A percentile compares a stretch with the other conserved stretches of the same genome.
Evolutionary conservation across 1,139 yeast species (phyloP).

Genomic region (Magnusiomyces tetraspermus): DNA sequence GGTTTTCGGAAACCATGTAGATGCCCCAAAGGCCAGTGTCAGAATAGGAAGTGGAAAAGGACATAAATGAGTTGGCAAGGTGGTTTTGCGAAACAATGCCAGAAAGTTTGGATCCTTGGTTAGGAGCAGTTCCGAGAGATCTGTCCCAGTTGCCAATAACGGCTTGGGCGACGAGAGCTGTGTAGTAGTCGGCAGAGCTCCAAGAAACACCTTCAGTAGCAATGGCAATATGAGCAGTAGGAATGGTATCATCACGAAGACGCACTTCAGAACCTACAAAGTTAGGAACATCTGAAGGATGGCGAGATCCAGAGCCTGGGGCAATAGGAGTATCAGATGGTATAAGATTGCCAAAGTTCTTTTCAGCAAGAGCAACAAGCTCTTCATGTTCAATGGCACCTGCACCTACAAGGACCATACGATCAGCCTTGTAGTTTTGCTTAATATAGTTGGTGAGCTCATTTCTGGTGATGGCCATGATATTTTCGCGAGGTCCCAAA

Average conservation of each 20-base stretch:
- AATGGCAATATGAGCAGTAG: conserved; percentile 83
- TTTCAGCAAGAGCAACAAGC: conserved; percentile 65
- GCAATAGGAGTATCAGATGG: conserved; percentile 55
- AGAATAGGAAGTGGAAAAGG: conserved; percentile 92
- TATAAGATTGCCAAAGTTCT: conserved; percentile 67
- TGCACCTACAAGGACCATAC: conserved; percentile 95
- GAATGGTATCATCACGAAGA: conserved; percentile 71
- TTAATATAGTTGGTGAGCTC: conserved; percentile 74
- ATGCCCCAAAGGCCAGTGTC: conserved; percentile 98
- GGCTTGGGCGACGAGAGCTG: conserved; percentile 93
- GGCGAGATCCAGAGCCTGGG: conserved; percentile 61
- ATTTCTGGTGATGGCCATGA: conserved; percentile 62
- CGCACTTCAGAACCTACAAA: conserved; percentile 83
- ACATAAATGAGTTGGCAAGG: conserved; percentile 88
- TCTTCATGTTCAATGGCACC: conserved; percentile 88
- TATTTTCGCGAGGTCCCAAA: conserved; percentile 86
- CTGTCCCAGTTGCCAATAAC: conserved; percentile 97
- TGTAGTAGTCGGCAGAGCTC: conserved; percentile 92
- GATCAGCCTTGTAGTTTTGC: conserved; percentile 86
- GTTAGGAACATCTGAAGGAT: conserved; percentile 54
- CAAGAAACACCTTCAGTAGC: conserved; percentile 98
- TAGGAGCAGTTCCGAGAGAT: conserved; percentile 76
- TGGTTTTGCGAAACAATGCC: conserved; percentile 65
- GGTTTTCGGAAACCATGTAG: conserved; percentile 75
- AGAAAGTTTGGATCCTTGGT: conserved; percentile 80